These are phyloP conservation scores for Tillandsia fasciculata DNA, from an alignment of 176 grass and related monocot genomes.

Conservation along the genomic window DNA sequence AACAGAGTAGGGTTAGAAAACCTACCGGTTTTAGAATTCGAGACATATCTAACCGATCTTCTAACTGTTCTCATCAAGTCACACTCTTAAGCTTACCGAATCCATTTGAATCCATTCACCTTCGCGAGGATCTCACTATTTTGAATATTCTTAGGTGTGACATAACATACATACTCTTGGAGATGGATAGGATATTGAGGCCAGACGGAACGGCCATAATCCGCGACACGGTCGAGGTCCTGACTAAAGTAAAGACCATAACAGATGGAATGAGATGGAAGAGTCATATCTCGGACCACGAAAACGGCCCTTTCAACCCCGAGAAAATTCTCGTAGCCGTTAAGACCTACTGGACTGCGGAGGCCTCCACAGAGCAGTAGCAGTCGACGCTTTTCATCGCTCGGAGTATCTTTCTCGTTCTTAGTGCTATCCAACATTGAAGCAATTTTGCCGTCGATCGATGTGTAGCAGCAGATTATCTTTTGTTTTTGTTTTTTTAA, in stretches of 20 bases:
- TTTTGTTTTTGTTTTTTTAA: conserved; percentile 12
- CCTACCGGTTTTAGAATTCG: no score
- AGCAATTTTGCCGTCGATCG: conserved; percentile 19
- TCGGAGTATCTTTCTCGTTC: no score
- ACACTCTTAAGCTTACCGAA: no score
- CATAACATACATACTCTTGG: conserved; percentile 77
- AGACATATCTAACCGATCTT: no score
- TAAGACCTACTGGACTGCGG: conserved; percentile 79
- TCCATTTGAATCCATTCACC: no score
- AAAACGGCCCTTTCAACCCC: conserved; percentile 69
- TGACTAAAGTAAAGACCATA: conserved; percentile 79
- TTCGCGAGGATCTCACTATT: background rate
- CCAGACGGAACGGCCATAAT: conserved; percentile 79
- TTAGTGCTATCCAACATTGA: no score
- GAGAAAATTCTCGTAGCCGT: conserved; percentile 86
- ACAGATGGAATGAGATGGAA: conserved; percentile 73
- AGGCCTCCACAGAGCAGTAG: conserved; percentile 33
- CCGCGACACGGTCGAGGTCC: conserved; percentile 67
- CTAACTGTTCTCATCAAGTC: no score
- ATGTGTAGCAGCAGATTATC: conserved; percentile 6
- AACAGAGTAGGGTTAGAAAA: no score
- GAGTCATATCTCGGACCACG: conserved; percentile 80
- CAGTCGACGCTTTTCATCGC: background rate
- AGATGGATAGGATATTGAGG: conserved; percentile 97
- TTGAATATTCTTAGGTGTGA: conserved; percentile 56